Evolutionary conservation across 768 basidiomycete species (phyloP).

Genomic region (Tylopilus rubrobrunneus): DNA sequence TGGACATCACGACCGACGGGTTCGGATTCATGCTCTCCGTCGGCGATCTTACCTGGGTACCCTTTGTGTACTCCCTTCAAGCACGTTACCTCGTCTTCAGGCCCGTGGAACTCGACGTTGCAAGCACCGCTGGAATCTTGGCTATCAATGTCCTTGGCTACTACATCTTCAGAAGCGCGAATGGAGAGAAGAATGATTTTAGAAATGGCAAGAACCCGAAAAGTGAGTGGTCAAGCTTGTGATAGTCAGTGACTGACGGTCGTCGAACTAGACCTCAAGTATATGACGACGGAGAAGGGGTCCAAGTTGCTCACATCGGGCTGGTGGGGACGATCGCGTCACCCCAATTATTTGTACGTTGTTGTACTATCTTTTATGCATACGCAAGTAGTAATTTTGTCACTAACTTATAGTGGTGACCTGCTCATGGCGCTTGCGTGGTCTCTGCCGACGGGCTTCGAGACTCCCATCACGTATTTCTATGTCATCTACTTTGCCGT

Average conservation of each 20-base stretch:
- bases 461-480: slow-evolving; percentile 94
- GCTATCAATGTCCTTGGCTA: slow-evolving; percentile 69
- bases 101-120: slow-evolving; percentile 70
- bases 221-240: slow-evolving; percentile 44
- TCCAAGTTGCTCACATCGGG: slow-evolving; percentile 90
- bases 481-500: slow-evolving; percentile 87
- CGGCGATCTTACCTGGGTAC: slow-evolving; percentile 91
- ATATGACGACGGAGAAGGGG: slow-evolving; percentile 77
- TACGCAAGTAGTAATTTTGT: not conserved
- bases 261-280: slow-evolving; percentile 58
- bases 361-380: too few relatives aligned
- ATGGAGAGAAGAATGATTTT: slow-evolving; percentile 95
- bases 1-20: slow-evolving; percentile 97
- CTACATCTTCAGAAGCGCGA: slow-evolving; percentile 86
- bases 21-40: slow-evolving; percentile 98
- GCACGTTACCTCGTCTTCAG: slow-evolving; percentile 93
- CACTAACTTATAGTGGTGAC: slow-evolving; percentile 54
- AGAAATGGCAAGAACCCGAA: slow-evolving; percentile 92
- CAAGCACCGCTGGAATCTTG: slow-evolving; percentile 53
- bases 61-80: slow-evolving; percentile 91
- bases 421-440: slow-evolving; percentile 88
- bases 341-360: slow-evolving; percentile 85
- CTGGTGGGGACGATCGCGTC: slow-evolving; percentile 95
- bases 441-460: slow-evolving; percentile 90
- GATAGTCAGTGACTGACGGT: slow-evolving; percentile 1